A percentile compares a stretch with the other conserved stretches of the same genome.
phyloP scores from a whole-genome alignment of 495 filamentous ascomycete species.

The Astrothelium subdiscretum region DNA sequence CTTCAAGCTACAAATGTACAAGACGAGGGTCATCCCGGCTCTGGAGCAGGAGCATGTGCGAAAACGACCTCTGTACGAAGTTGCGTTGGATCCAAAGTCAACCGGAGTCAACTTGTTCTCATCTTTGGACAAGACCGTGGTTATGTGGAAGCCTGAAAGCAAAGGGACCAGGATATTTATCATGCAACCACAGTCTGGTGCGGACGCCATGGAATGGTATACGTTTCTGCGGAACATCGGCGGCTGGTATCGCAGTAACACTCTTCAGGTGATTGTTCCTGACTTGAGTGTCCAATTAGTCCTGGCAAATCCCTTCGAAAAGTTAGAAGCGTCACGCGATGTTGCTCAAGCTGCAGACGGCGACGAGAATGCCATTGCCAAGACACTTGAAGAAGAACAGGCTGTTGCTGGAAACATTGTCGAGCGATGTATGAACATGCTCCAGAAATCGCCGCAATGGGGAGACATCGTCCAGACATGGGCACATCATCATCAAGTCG shows the following conservation, averaged over 20 bases:
- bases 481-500: conserved; percentile 51
- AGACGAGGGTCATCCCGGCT: conserved; percentile 43
- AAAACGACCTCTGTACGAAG: conserved; percentile 43
- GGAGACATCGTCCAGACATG: conserved; percentile 48
- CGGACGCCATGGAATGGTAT: conserved; percentile 62
- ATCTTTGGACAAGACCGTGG: conserved; percentile 59
- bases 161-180: conserved; percentile 54
- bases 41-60: conserved; percentile 47
- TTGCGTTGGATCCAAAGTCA: conserved; percentile 41
- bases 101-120: conserved; percentile 60
- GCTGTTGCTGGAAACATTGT: conserved; percentile 47
- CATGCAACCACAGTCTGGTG: conserved; percentile 51
- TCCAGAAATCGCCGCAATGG: conserved; percentile 50
- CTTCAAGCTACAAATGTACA: conserved; percentile 56
- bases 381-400: conserved; percentile 38
- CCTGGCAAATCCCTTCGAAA: conserved; percentile 53
- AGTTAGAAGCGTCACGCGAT: conserved; percentile 35
- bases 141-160: conserved; percentile 50
- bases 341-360: conserved; percentile 30
- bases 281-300: conserved; percentile 52
- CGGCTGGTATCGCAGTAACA: conserved; percentile 46
- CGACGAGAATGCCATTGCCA: conserved; percentile 36
- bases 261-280: conserved; percentile 55
- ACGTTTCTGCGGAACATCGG: conserved; percentile 54
- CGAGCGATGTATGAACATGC: conserved; percentile 45